Percentiles rank a stretch among this genome's conserved stretches.
phyloP scores from a whole-genome alignment of 495 filamentous ascomycete genomes.

The Thozetella sp. region DNA sequence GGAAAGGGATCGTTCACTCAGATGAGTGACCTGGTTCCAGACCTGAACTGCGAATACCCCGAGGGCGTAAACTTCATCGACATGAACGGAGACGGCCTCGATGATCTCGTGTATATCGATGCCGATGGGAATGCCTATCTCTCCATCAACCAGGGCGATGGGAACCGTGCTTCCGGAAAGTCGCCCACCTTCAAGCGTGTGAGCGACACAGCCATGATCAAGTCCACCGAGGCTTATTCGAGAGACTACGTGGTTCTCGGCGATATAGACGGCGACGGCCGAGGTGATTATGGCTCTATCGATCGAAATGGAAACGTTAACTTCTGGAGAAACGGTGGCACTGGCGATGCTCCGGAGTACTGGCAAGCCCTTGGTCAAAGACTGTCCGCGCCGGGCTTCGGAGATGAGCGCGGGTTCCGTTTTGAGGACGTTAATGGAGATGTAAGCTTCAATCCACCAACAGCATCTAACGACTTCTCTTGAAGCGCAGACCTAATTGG shows the following conservation, averaged over 20 bases:
- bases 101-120: slow-evolving; percentile 37
- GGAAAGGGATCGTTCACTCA: slow-evolving; percentile 17
- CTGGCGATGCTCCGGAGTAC: slow-evolving; percentile 15
- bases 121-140: slow-evolving; percentile 15
- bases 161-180: neutral
- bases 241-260: slow-evolving; percentile 13
- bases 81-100: slow-evolving; percentile 36
- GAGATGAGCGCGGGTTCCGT: slow-evolving; percentile 16
- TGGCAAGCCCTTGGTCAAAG: slow-evolving; percentile 21
- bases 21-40: slow-evolving; percentile 7
- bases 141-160: slow-evolving; percentile 15
- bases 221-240: slow-evolving; percentile 8
- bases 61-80: slow-evolving; percentile 24
- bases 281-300: slow-evolving; percentile 20
- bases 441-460: neutral
- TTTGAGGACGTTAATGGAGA: slow-evolving; percentile 37
- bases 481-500: neutral
- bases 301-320: slow-evolving; percentile 15
- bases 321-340: slow-evolving; percentile 28
- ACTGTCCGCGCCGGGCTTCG: slow-evolving; percentile 16
- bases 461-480: neutral
- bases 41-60: slow-evolving; percentile 6
- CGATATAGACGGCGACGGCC: slow-evolving; percentile 32
- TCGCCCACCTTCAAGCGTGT: neutral
- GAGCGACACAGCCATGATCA: neutral